Evolutionary conservation across 2,329 filamentous ascomycete genomes (phyloP), one percentile per base, ranked within the genome.

Genomic region (Cercospora beticola): DNA sequence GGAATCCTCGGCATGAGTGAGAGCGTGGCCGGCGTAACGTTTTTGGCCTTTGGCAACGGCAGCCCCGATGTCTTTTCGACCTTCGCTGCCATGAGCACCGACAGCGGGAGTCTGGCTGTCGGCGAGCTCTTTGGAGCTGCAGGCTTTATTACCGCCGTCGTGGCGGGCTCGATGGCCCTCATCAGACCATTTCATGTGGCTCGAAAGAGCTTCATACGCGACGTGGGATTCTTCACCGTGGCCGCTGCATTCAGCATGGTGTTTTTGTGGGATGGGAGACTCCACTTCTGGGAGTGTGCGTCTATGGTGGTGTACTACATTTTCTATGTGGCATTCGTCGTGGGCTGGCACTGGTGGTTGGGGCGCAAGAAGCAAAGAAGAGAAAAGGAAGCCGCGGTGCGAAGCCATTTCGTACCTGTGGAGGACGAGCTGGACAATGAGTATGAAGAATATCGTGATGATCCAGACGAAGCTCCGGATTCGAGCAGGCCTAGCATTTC

Each of bases 11-110:
- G 94, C 21, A 90, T 99, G 83, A 97, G 94, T 79, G 94, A 99
- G 83, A 98, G 93, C 79, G 86, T 99, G 81, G 93, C 95, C 0
- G 95, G 95, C 40, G 96, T 99, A 30, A 99, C 95, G 0, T 97
- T 99, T 76, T 83, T 99, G 63, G 95, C 95, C 8, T 96, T 99
- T 81, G 95, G 95, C 72, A 99, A 99, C 83, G 95, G 95, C 63
- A 98, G 94, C 70, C 95, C 95, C 2, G 95, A 99, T 80, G 94
- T 99, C 57, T 99, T 99, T 81, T 97, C 94, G 73, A 99, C 95
- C 2, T 98, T 99, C 81, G 95, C 95, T 16, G 96, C 95, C 74
- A 98, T 99, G 93, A 90, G 90, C 76, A 97, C 94, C 26, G 93
- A 98, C 77, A 97, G 94, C 78, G 94, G 94, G n/a, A 96, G 94